phyloP scores from a whole-genome alignment of 2,329 filamentous ascomycete genomes.

The Cercospora beticola region DNA sequence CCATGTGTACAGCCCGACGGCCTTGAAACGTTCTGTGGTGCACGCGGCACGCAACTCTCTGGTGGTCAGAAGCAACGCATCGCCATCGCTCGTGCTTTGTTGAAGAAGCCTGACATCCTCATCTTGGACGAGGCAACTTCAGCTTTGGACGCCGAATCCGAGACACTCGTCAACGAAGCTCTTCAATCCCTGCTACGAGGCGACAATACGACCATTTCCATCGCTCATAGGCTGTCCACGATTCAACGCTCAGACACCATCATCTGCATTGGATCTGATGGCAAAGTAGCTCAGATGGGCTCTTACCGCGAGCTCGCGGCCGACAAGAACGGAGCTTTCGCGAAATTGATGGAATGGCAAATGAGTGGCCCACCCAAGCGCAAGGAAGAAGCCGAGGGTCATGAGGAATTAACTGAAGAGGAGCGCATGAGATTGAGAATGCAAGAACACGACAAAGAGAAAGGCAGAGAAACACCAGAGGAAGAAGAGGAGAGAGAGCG shows the following conservation, averaged over 20 bases:
- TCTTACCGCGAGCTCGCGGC: conserved; percentile 74
- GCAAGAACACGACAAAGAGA: conserved; percentile 33
- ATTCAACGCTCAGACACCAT: conserved; percentile 95
- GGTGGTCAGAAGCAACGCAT: conserved; percentile 98
- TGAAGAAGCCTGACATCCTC: conserved; percentile 94
- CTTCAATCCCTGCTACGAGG: conserved; percentile 76
- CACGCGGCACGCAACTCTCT: conserved; percentile 87
- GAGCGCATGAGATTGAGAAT: conserved; percentile 52
- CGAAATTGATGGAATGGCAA: conserved; percentile 98
- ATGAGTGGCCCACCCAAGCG: conserved; percentile 68
- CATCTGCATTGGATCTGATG: conserved; percentile 84
- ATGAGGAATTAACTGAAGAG: conserved; percentile 32
- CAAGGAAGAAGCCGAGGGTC: conserved; percentile 22
- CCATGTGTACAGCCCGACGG: conserved; percentile 67
- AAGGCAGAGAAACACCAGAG: conserved; percentile 32
- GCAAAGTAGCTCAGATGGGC: conserved; percentile 86
- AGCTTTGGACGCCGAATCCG: conserved; percentile 91
- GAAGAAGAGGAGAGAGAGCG: conserved; percentile 29
- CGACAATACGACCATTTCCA: conserved; percentile 94
- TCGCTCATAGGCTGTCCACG: conserved; percentile 91
- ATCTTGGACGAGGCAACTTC: conserved; percentile 95
- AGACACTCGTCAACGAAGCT: conserved; percentile 93
- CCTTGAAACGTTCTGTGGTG: conserved; percentile 88
- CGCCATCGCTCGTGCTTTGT: conserved; percentile 88
- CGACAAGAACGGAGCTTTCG: conserved; percentile 79